A percentile compares a stretch with the other conserved stretches of the same genome.
These are phyloP conservation scores for Geoglossum glabrum DNA, from an alignment of 495 filamentous ascomycete genomes.

Conservation along the genomic window DNA sequence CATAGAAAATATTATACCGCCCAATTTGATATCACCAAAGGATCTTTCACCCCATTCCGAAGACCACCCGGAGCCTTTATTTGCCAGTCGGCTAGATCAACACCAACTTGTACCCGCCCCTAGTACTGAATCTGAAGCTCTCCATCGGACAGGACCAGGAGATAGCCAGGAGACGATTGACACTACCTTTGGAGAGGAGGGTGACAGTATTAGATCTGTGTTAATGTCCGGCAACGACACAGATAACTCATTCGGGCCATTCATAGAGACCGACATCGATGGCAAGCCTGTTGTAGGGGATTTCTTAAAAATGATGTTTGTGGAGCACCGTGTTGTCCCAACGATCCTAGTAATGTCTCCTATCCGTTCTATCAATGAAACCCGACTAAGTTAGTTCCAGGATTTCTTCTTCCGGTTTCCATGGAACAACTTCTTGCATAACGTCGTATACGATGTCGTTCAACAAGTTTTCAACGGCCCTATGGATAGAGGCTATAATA, in stretches of 20 bases:
- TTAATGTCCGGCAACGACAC: slow-evolving; percentile 16
- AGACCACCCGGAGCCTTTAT: slow-evolving; percentile 49
- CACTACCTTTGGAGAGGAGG: slow-evolving; percentile 12
- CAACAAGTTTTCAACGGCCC: slow-evolving; percentile 98
- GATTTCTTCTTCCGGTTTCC: slow-evolving; percentile 97
- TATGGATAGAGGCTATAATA: slow-evolving; percentile 91
- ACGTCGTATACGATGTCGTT: slow-evolving; percentile 97
- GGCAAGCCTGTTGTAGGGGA: slow-evolving; percentile 89
- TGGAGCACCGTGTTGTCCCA: slow-evolving; percentile 81
- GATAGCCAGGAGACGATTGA: slow-evolving; percentile 9
- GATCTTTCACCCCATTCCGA: slow-evolving; percentile 35
- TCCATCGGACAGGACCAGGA: not conserved
- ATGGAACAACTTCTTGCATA: slow-evolving; percentile 99
- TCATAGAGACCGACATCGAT: slow-evolving; percentile 40
- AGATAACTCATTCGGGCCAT: not conserved
- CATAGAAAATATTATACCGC: not conserved
- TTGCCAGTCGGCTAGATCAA: slow-evolving; percentile 19
- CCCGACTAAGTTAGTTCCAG: slow-evolving; percentile 18
- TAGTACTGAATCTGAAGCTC: not conserved
- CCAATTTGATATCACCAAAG: not conserved
- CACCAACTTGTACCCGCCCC: not conserved
- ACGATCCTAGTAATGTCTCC: slow-evolving; percentile 55
- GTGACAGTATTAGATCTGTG: slow-evolving; percentile 14
- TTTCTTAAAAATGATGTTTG: slow-evolving; percentile 90
- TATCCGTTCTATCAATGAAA: not conserved